Conservation (phyloP, 2,329 filamentous ascomycete genomes). For the Monosporascus cannonballus region DNA sequence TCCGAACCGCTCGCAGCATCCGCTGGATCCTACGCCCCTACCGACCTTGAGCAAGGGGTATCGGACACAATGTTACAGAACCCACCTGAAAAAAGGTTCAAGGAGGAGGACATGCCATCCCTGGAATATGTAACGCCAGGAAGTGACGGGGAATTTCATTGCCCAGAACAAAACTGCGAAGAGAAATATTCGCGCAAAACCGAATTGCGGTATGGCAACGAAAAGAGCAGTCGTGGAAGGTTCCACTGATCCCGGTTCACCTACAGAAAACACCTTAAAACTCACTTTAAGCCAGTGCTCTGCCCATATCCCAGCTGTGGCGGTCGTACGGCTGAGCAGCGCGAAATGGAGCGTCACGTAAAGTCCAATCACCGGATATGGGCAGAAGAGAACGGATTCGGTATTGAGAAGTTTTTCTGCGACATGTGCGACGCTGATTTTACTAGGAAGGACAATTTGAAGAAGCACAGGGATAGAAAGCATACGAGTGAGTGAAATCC, state of each 20-base stretch:
- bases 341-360: neutral
- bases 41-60: neutral
- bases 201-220: neutral
- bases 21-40: neutral
- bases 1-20: neutral
- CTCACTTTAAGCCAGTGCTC: neutral
- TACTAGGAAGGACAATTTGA: neutral
- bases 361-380: neutral
- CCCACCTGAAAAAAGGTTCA: rapidly evolving
- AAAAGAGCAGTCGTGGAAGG: too few species aligned
- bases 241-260: neutral
- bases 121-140: neutral
- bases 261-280: neutral
- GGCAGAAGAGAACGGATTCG: neutral
- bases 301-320: neutral
- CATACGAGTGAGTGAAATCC: neutral
- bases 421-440: neutral
- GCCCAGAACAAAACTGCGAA: neutral
- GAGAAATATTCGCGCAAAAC: neutral
- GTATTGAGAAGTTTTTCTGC: neutral
- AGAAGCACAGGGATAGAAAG: neutral
- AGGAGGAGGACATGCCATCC: neutral
- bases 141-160: neutral
- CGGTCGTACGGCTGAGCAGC: neutral
- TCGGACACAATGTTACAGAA: neutral